Conservation (phyloP, 371 early-diverging fungal genomes). For the Saksenaea vasiformis region DNA sequence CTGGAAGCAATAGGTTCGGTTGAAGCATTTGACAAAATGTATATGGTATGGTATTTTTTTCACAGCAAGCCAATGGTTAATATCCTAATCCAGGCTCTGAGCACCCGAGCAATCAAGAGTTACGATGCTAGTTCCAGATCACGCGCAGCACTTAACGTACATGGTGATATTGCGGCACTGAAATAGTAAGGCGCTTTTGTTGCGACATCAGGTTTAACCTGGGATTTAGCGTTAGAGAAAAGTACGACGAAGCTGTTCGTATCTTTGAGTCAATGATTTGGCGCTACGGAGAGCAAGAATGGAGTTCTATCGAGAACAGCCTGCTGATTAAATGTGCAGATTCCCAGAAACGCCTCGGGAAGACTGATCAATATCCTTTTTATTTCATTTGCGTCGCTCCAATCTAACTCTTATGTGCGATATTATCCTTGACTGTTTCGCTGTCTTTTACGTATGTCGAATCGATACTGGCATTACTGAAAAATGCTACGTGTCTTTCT, state of each 20-base stretch:
- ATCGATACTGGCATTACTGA: constrained; percentile 59
- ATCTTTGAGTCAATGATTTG: constrained; percentile 68
- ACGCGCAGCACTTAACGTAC: constrained; percentile 64
- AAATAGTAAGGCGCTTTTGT: constrained; percentile 62
- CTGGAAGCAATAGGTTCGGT: constrained; percentile 59
- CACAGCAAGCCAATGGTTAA: not conserved
- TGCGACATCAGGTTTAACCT: not conserved
- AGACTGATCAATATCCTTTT: constrained; percentile 49
- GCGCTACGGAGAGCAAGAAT: constrained; percentile 68
- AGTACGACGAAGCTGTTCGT: constrained; percentile 68
- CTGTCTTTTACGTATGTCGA: constrained; percentile 54
- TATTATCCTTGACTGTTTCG: constrained; percentile 10
- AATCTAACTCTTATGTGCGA: not conserved
- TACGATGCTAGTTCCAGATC: constrained; percentile 67
- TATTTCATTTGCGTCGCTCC: not conserved
- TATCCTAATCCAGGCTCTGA: constrained; percentile 41
- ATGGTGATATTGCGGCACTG: constrained; percentile 76
- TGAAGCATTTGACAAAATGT: constrained; percentile 75
- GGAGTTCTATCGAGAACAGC: constrained; percentile 71
- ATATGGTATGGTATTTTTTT: constrained; percentile 53
- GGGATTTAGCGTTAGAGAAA: constrained; percentile 55
- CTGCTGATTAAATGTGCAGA: constrained; percentile 73
- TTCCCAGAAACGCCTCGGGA: constrained; percentile 63
- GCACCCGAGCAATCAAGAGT: constrained; percentile 68
- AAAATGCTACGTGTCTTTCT: constrained; percentile 50